Percentiles rank a stretch among this genome's conserved stretches.
phyloP scores from a whole-genome alignment of 345 rosid genomes.

The Eutrema yunnanense region DNA sequence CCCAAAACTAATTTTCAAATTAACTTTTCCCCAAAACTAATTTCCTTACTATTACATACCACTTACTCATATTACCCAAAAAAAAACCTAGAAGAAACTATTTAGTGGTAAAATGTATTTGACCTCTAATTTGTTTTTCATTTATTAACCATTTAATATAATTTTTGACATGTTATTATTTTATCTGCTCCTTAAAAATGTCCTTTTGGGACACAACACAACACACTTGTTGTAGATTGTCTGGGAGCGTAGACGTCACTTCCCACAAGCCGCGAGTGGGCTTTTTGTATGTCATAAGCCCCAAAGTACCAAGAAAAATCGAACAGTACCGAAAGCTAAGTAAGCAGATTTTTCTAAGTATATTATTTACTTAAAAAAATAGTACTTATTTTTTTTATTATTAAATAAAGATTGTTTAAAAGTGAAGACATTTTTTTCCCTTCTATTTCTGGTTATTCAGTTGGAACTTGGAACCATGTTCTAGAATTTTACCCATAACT shows the following conservation, averaged over 20 bases:
- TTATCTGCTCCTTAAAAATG: not conserved
- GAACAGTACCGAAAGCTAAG: constrained; percentile 28
- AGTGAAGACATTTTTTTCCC: not conserved
- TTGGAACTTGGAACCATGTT: not conserved
- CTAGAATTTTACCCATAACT: not conserved
- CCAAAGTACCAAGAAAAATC: constrained; percentile 23
- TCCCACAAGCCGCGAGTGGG: constrained; percentile 10
- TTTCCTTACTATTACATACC: no score
- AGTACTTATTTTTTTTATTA: not conserved
- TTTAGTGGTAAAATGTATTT: not conserved
- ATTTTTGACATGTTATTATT: not conserved
- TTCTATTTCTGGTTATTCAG: not conserved
- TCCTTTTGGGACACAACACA: not conserved
- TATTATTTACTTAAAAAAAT: no score
- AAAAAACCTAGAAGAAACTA: not conserved
- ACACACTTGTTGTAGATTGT: not conserved
- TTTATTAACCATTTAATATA: not conserved
- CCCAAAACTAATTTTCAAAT: no score
- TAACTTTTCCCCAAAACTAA: no score
- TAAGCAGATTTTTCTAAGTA: not conserved
- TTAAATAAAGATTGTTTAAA: not conserved
- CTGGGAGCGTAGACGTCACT: constrained; percentile 13
- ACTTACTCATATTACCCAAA: no score
- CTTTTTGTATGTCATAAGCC: not conserved
- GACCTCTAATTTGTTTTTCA: not conserved